phyloP scores from a whole-genome alignment of 179 eudicot genomes.

The Silene vulgaris region DNA sequence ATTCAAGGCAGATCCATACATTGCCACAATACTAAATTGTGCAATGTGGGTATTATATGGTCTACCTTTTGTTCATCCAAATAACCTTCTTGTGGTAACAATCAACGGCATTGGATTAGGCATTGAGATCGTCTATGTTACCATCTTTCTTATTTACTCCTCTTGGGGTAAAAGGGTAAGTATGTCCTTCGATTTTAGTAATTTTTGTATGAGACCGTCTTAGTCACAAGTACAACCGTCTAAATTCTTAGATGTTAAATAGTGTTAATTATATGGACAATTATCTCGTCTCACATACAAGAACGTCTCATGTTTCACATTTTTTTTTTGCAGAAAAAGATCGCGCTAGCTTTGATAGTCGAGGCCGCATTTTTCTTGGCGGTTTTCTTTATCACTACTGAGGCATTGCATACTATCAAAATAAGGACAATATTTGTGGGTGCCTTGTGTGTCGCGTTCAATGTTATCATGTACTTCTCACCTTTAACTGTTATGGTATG shows the following conservation, averaged over 20 bases:
- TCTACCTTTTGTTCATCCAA: constrained; percentile 36
- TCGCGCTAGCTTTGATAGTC: not conserved
- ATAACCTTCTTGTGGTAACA: constrained; percentile 37
- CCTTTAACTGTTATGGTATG: constrained; percentile 34
- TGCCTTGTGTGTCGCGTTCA: constrained; percentile 32
- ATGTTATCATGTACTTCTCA: constrained; percentile 32
- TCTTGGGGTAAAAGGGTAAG: constrained; percentile 29
- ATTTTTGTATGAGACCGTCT: not conserved
- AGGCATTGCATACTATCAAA: constrained; percentile 17
- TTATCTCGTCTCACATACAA: not conserved
- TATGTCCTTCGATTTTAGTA: not conserved
- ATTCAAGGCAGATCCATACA: constrained; percentile 33
- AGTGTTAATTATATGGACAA: too few relatives aligned
- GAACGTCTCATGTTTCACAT: not conserved
- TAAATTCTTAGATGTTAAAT: too few relatives aligned
- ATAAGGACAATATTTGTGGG: constrained; percentile 27
- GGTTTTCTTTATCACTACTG: constrained; percentile 17
- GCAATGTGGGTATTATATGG: constrained; percentile 45
- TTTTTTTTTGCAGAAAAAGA: constrained; percentile 20
- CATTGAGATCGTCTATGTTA: constrained; percentile 34
- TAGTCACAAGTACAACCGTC: not conserved
- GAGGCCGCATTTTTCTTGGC: constrained; percentile 23
- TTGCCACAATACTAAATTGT: constrained; percentile 37
- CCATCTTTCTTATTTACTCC: constrained; percentile 31
- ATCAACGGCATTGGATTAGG: constrained; percentile 36